Conservation (phyloP, 2,329 filamentous ascomycete genomes). For the Fusarium tuaranense region DNA sequence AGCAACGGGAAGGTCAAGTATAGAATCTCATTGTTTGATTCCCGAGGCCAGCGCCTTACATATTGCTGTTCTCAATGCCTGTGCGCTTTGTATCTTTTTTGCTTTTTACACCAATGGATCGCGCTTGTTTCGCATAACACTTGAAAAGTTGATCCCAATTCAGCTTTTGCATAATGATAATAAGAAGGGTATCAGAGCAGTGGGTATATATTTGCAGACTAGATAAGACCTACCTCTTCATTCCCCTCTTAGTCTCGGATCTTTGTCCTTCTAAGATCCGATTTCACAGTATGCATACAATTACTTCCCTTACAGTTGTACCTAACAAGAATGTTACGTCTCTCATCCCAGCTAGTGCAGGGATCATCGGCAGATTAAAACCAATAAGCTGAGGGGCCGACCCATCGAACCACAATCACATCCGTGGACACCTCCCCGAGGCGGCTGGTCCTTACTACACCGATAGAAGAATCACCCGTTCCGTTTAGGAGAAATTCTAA, state of each 20-base stretch:
- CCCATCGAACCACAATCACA: background rate
- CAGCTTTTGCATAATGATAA: background rate
- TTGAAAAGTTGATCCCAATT: background rate
- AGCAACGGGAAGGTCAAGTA: too few relatives aligned
- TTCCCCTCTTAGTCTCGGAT: background rate
- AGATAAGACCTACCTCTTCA: background rate
- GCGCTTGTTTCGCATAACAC: background rate
- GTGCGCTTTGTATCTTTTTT: too few relatives aligned
- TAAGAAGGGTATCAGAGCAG: background rate
- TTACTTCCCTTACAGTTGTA: background rate
- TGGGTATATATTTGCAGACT: background rate
- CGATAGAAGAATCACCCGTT: background rate
- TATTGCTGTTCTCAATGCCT: too few relatives aligned
- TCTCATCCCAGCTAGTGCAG: background rate
- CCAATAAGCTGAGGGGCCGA: background rate
- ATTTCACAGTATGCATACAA: background rate
- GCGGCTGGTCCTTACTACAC: background rate
- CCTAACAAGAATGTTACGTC: background rate
- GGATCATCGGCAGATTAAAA: background rate
- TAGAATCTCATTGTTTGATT: too few relatives aligned
- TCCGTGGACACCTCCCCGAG: background rate
- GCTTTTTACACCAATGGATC: background rate
- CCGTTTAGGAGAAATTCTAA: background rate
- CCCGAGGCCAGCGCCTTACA: too few relatives aligned
- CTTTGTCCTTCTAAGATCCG: background rate